Base-by-base conservation (phyloP, 768 basidiomycete species). In the Mycena sanguinolenta region DNA sequence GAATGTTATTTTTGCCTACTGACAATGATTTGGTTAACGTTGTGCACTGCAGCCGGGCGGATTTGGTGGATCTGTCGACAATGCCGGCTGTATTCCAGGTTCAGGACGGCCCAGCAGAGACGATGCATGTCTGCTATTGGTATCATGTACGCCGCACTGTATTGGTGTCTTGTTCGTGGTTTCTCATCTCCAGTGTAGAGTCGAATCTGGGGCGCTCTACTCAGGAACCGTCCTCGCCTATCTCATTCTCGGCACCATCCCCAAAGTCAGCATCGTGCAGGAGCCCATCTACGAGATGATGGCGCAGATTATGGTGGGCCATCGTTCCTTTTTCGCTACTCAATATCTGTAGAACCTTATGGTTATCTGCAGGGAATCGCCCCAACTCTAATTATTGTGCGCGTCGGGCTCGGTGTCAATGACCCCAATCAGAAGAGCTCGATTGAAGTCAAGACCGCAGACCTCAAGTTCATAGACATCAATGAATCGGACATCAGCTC, bases 171-270 rank as follows among this genome's bases (percentile, higher is more conserved):
- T 0, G 10, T 61, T 19, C 12, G 21, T 13, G 27, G n/a, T 5
- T 10, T 21, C 23, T 5, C 10, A 17, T 23, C n/a, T n/a, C 9
- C n/a, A 23, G 6, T 21, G 8, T 73, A 80, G 79, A 58, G 73
- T 80, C 46, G 79, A 80, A 75, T 80, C 79, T 21, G 77, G 79
- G 55, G 58, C 77, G 34, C 77, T 80, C 58, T 80, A 80, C 46
- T 78, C 76, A 12, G 74, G 75, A 30, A 77, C 77, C 63, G 75
- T 80, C 52, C 67, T 79, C 23, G 67, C 75, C 49, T 76, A 77
- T 66, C 73, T 78, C 50, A 58, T 65, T 9, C 30, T 58, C n/a
- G 44, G 30, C 32, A n/a, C 54, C 2, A 49, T 65, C n/a, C 55
- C 65, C 12, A 25, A n/a, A n/a, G 10, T 28, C 3, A 19, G 13